Conservation (phyloP, 2,329 filamentous ascomycete genomes). For the Neonectria sp. region DNA sequence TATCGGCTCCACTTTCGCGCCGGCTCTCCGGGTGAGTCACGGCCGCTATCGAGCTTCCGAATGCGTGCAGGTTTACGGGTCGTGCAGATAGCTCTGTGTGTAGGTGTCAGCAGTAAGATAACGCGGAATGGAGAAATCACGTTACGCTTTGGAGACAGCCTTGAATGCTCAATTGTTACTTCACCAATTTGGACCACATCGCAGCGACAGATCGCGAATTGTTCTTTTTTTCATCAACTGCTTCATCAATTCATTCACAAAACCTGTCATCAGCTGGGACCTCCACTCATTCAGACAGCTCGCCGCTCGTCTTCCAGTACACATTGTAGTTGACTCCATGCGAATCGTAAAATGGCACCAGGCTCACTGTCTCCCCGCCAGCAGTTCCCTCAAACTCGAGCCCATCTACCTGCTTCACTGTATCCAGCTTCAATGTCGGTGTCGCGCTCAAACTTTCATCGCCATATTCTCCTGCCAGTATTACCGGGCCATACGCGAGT, state of each 20-base stretch:
- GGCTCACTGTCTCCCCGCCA: slow-evolving; percentile 46
- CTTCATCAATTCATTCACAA: neutral
- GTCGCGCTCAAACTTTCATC: slow-evolving; percentile 39
- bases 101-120: neutral
- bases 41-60: slow-evolving; percentile 7
- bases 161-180: neutral
- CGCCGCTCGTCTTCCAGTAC: slow-evolving; percentile 53
- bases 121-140: neutral
- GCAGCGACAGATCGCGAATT: neutral
- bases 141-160: neutral
- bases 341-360: slow-evolving; percentile 59
- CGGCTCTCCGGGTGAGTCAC: slow-evolving; percentile 7
- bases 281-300: slow-evolving; percentile 14
- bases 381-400: slow-evolving; percentile 54
- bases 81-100: neutral
- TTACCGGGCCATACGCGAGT: slow-evolving; percentile 62
- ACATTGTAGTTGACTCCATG: slow-evolving; percentile 60
- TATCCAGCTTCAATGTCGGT: slow-evolving; percentile 51
- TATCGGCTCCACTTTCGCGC: neutral
- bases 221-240: too few relatives aligned
- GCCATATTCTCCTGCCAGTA: slow-evolving; percentile 64
- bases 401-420: slow-evolving; percentile 43
- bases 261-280: too few relatives aligned
- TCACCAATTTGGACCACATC: neutral
- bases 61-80: neutral